A percentile compares a stretch with the other conserved stretches of the same genome.
Evolutionary conservation across 2,329 filamentous ascomycete genomes (phyloP).

Genomic region (Helotiales sp.): DNA sequence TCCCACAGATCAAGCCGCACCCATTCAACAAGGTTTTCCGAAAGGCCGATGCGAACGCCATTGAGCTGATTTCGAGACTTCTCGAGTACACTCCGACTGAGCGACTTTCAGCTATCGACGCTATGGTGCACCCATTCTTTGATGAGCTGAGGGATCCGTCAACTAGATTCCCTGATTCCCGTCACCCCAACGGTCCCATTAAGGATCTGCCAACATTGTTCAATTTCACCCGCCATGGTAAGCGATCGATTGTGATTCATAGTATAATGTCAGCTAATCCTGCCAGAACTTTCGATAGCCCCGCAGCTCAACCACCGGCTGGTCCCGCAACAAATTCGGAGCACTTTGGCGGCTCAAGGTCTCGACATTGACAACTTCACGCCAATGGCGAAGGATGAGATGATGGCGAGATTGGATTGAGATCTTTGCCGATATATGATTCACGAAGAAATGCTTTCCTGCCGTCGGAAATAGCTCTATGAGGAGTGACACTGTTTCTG

Average conservation of each 20-base stretch:
- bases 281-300: constrained; percentile 88
- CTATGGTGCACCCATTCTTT: constrained; percentile 98
- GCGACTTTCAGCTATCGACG: constrained; percentile 87
- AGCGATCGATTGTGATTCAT: constrained; percentile 35
- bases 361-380: constrained; percentile 94
- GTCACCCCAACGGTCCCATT: constrained; percentile 77
- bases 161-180: constrained; percentile 90
- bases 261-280: constrained; percentile 10
- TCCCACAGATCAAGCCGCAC: constrained; percentile 99
- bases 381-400: constrained; percentile 88
- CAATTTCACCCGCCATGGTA: constrained; percentile 93
- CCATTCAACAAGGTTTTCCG: constrained; percentile 99
- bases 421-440: constrained; percentile 25
- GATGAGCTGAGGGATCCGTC: constrained; percentile 91
- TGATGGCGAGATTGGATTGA: constrained; percentile 98
- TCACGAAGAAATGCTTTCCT: constrained; percentile 37
- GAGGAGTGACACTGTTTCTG: constrained; percentile 29
- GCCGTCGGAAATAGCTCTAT: constrained; percentile 30
- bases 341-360: constrained; percentile 71
- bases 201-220: constrained; percentile 87
- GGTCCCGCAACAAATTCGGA: constrained; percentile 79
- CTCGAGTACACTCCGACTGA: constrained; percentile 98
- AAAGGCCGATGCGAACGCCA: constrained; percentile 88
- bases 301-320: constrained; percentile 84
- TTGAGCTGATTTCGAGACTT: constrained; percentile 90